These are phyloP conservation scores for Dryas alaskensis DNA, from an alignment of 306 rosid species.

Conservation along the genomic window DNA sequence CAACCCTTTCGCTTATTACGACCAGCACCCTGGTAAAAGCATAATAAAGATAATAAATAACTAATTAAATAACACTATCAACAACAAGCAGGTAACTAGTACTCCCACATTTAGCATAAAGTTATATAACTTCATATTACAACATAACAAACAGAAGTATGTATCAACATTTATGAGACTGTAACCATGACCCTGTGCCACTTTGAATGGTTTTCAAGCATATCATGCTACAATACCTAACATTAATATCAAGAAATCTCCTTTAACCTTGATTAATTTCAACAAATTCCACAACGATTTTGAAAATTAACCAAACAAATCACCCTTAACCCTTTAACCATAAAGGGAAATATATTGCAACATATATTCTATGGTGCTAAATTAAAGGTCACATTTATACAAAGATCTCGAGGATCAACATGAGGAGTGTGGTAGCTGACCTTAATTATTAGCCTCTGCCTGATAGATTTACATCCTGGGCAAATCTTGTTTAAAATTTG, in stretches of 20 bases:
- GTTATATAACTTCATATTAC: background rate
- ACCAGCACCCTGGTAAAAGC: conserved; percentile 49
- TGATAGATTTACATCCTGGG: conserved; percentile 72
- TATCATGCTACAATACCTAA: background rate
- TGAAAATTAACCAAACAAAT: background rate
- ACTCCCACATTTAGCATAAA: background rate
- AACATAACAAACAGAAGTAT: background rate
- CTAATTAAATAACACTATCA: conserved; percentile 12
- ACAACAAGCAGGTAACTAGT: conserved; percentile 21
- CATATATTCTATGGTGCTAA: conserved; percentile 1
- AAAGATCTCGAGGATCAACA: conserved; percentile 20
- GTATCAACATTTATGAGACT: background rate
- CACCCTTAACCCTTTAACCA: background rate
- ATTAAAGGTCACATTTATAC: background rate
- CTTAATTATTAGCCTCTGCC: conserved; percentile 52
- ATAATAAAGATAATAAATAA: conserved; percentile 27
- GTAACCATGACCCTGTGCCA: background rate
- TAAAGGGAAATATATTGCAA: background rate
- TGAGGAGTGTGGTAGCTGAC: conserved; percentile 52
- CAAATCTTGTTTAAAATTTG: conserved; percentile 78
- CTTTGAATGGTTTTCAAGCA: background rate
- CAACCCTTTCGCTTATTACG: conserved; percentile 45
- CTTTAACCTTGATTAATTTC: background rate
- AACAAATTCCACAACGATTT: background rate
- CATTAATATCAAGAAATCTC: background rate